A percentile compares a stretch with the other conserved stretches of the same genome.
Conservation (phyloP, 73 alveolate species). For the Tetrahymena elliotti region DNA sequence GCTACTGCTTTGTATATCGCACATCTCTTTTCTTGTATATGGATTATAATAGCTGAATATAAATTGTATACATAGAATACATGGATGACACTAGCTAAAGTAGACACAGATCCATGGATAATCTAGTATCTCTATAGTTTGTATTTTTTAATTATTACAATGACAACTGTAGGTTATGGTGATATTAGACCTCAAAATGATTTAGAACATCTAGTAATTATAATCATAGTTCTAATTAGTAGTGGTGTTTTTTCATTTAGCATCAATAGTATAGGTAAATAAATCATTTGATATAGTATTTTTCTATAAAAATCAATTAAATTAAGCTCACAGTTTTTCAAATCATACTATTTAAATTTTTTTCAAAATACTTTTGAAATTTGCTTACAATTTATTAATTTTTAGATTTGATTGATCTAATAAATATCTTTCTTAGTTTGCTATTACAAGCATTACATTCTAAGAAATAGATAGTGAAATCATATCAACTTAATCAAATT, state of each 20-base stretch:
- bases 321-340: too few species aligned
- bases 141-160: conserved; percentile 24
- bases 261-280: conserved; percentile 13
- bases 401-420: too few species aligned
- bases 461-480: too few species aligned
- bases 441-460: too few species aligned
- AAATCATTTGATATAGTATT: background rate
- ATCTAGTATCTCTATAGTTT: conserved; percentile 11
- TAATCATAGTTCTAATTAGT: conserved; percentile 3
- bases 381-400: too few species aligned
- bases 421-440: too few species aligned
- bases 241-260: conserved; percentile 27
- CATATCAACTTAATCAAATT: too few species aligned
- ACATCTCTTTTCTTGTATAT: background rate
- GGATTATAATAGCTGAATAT: background rate
- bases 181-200: conserved; percentile 25
- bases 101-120: background rate
- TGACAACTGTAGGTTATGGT: conserved; percentile 39
- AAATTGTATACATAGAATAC: background rate
- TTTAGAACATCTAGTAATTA: conserved; percentile 8
- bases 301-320: too few species aligned
- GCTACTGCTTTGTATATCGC: background rate
- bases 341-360: too few species aligned
- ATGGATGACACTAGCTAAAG: background rate
- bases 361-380: too few species aligned